phyloP scores from a whole-genome alignment of 2,329 filamentous ascomycete genomes.

The Coniochaeta sp. region DNA sequence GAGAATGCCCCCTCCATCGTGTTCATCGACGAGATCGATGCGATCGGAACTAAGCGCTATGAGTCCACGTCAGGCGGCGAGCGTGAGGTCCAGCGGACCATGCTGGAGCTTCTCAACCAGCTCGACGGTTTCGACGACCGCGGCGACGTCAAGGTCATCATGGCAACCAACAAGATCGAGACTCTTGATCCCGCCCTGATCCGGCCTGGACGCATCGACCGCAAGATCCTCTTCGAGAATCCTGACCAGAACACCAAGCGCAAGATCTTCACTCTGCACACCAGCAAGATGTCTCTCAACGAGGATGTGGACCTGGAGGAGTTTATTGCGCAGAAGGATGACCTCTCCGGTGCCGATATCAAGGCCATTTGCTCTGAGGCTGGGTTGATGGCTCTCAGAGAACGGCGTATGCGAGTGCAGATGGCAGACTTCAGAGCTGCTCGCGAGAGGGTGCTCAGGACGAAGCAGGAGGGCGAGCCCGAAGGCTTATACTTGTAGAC shows the following conservation, averaged over 20 bases:
- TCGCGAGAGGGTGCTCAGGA: slow-evolving; percentile 90
- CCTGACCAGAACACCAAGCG: slow-evolving; percentile 78
- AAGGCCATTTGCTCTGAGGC: slow-evolving; percentile 98
- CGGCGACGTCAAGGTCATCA: slow-evolving; percentile 98
- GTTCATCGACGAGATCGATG: slow-evolving; percentile 98
- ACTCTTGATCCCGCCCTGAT: slow-evolving; percentile 94
- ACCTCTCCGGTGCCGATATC: slow-evolving; percentile 94
- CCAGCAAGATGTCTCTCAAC: slow-evolving; percentile 95
- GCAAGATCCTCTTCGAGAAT: slow-evolving; percentile 79
- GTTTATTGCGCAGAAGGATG: slow-evolving; percentile 98
- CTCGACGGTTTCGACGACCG: slow-evolving; percentile 98
- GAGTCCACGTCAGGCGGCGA: slow-evolving; percentile 96
- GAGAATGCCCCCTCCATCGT: slow-evolving; percentile 97
- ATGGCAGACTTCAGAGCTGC: slow-evolving; percentile 97
- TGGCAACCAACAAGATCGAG: slow-evolving; percentile 99
- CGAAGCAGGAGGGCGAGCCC: slow-evolving; percentile 96
- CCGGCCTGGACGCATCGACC: slow-evolving; percentile 93
- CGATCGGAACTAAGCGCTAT: slow-evolving; percentile 97
- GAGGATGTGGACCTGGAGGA: slow-evolving; percentile 98
- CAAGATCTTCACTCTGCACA: slow-evolving; percentile 98
- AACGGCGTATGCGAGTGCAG: slow-evolving; percentile 95
- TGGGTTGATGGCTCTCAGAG: slow-evolving; percentile 85
- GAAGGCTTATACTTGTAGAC: slow-evolving; percentile 95
- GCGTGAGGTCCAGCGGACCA: slow-evolving; percentile 94
- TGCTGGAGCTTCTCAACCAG: slow-evolving; percentile 97